Evolutionary conservation across 257 asterid species (phyloP).

Genomic region (Thymus quinquecostatus): DNA sequence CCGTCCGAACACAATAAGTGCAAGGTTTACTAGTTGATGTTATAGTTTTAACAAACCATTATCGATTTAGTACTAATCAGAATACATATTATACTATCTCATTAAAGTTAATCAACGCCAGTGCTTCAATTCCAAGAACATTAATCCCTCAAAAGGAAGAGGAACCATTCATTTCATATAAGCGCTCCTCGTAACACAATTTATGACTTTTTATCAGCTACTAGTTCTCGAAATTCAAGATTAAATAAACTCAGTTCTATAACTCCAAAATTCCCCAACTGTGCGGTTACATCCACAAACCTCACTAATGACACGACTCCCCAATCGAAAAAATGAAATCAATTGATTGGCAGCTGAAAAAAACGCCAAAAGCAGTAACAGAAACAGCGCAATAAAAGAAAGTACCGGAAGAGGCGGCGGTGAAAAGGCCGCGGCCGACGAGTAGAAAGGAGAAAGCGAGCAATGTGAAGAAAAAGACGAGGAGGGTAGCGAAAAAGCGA

Average conservation of each 20-base stretch:
- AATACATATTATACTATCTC: slow-evolving; percentile 8
- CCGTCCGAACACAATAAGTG: not conserved
- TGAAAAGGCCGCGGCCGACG: slow-evolving; percentile 51
- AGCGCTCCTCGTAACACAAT: slow-evolving; percentile 12
- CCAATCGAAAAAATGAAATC: not conserved
- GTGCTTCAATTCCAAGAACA: slow-evolving; percentile 20
- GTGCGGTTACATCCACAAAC: slow-evolving; percentile 12
- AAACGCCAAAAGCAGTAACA: not conserved
- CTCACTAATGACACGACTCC: slow-evolving; percentile 9
- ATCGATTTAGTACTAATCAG: slow-evolving; percentile 12
- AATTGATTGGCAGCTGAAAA: slow-evolving; percentile 10
- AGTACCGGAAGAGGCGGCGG: slow-evolving; percentile 51
- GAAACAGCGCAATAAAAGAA: not conserved
- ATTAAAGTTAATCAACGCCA: slow-evolving; percentile 13
- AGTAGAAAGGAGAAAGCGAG: slow-evolving; percentile 44
- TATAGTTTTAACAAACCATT: not conserved
- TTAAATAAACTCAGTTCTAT: slow-evolving; percentile 7
- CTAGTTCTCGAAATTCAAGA: slow-evolving; percentile 23
- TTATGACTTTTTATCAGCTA: slow-evolving; percentile 3
- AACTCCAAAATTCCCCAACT: slow-evolving; percentile 12
- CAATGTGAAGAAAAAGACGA: slow-evolving; percentile 37
- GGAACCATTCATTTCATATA: not conserved
- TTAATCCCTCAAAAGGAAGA: slow-evolving; percentile 10
- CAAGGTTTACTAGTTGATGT: not conserved
- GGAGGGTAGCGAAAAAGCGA: slow-evolving; percentile 35